Base-by-base conservation (phyloP, 192 early-diverging fungal genomes). In the Obelidium mucronatum region DNA sequence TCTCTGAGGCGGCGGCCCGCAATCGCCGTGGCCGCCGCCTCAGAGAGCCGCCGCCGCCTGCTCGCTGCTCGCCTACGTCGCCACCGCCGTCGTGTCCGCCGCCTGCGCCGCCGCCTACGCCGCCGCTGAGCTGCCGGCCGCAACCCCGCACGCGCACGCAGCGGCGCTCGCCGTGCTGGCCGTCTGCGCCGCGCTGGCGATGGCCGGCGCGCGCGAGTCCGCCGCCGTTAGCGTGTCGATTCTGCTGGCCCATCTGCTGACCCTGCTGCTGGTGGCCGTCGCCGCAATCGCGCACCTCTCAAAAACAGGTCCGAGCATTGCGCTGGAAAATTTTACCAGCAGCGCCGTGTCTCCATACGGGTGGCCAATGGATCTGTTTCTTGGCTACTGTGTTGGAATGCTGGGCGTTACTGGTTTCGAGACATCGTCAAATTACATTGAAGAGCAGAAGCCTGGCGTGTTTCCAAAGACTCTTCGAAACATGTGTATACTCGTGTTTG, bases 401-500 rank as follows among this genome's bases (percentile, higher is more conserved):
- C 80, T 90, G 33, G 83, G 84, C 13, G 80, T 78, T 17, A 75
- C 73, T 13, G 73, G 87, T 2, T 82, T 86, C 53, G 87, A 88
- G 76, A 74, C 80, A 19, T 84, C 86, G 35, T 81, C 78, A 39
- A 87, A 88, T 42, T 88, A 86, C 63, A 85, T 90, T 36, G 85
- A 90, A 77, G 86, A 90, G 66, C 75, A 84, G 58, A 83, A 85
- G 44, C 85, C 83, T n/a, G 81, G 81, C 28, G 85, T 83, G 0
- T 90, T 86, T 76, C 86, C 85, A 19, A 87, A 87, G 44, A 79
- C 84, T 36, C 84, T 90, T 87, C 71, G 86, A 55, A 88, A 87
- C 63, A 85, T 90, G 82, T 82, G 80, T 73, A 67, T 26, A 22
- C 77, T 85, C 28, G 54, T 88, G 26, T 39, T 81, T 51, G 22